phyloP scores from a whole-genome alignment of 805 yeast genomes.

The Grigorovia yakushimaensis region DNA sequence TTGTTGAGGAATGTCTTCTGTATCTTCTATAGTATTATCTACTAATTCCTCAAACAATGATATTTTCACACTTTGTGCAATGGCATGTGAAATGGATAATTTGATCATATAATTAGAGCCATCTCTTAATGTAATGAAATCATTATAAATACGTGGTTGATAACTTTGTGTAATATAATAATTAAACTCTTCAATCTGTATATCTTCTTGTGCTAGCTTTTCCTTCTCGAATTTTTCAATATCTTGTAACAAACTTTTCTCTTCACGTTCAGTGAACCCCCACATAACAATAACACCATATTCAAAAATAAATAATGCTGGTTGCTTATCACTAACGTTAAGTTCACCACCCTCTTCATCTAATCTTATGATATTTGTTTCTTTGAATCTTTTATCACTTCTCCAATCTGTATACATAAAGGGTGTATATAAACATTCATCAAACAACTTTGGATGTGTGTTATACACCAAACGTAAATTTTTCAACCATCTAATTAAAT shows the following conservation, averaged over 20 bases:
- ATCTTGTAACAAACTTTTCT: conserved; percentile 67
- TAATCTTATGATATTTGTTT: conserved; percentile 48
- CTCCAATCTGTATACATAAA: conserved; percentile 76
- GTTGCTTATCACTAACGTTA: conserved; percentile 65
- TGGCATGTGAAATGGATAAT: conserved; percentile 87
- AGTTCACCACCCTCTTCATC: conserved; percentile 96
- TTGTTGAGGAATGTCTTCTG: conserved; percentile 94
- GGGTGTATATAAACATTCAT: conserved; percentile 91
- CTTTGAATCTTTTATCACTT: conserved; percentile 36
- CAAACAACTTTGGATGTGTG: conserved; percentile 78
- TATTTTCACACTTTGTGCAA: conserved; percentile 91
- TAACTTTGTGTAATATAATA: conserved; percentile 89
- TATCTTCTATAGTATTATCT: conserved; percentile 93
- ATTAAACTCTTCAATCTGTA: conserved; percentile 90
- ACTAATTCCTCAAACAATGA: conserved; percentile 93
- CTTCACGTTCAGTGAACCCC: conserved; percentile 88
- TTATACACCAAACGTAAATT: conserved; percentile 66
- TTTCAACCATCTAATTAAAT: conserved; percentile 72
- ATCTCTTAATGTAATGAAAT: conserved; percentile 85
- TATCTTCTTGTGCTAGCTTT: conserved; percentile 72
- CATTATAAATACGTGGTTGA: conserved; percentile 93
- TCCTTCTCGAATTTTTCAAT: conserved; percentile 87
- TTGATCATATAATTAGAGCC: conserved; percentile 85
- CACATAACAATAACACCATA: conserved; percentile 96
- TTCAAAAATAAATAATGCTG: conserved; percentile 82